Evolutionary conservation across 176 grass and related monocot genomes (phyloP).

Genomic region (Eleusine indica): DNA sequence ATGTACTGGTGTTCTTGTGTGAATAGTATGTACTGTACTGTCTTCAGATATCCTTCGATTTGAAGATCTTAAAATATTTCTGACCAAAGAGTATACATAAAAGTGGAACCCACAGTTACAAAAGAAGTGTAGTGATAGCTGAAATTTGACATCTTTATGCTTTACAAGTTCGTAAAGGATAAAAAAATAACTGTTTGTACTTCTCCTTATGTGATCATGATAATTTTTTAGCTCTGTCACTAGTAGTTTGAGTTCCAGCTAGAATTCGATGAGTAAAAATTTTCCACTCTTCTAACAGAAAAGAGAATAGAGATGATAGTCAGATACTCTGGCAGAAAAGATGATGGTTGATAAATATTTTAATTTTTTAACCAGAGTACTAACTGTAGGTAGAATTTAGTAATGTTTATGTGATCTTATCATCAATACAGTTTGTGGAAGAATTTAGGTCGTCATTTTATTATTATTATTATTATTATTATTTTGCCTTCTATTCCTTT

Average conservation of each 20-base stretch:
- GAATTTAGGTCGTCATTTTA: not conserved
- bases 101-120: not conserved
- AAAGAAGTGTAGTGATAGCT: not conserved
- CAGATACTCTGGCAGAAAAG: not conserved
- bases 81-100: not conserved
- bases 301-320: not conserved
- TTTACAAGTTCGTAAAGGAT: not conserved
- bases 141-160: not conserved
- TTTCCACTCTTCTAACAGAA: constrained; percentile 13
- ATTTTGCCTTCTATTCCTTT: not conserved
- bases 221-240: not conserved
- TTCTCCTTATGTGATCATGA: not conserved
- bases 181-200: not conserved
- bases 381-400: not conserved
- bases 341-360: not conserved
- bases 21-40: constrained; percentile 7
- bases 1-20: not conserved
- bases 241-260: not conserved
- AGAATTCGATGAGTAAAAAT: not conserved
- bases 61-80: not conserved
- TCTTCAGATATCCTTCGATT: constrained; percentile 17
- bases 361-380: not conserved
- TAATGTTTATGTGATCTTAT: not conserved
- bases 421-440: constrained; percentile 9
- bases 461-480: not conserved